Evolutionary conservation across 148 eudicot genomes (phyloP).

Genomic region (Arctostaphylos glauca): DNA sequence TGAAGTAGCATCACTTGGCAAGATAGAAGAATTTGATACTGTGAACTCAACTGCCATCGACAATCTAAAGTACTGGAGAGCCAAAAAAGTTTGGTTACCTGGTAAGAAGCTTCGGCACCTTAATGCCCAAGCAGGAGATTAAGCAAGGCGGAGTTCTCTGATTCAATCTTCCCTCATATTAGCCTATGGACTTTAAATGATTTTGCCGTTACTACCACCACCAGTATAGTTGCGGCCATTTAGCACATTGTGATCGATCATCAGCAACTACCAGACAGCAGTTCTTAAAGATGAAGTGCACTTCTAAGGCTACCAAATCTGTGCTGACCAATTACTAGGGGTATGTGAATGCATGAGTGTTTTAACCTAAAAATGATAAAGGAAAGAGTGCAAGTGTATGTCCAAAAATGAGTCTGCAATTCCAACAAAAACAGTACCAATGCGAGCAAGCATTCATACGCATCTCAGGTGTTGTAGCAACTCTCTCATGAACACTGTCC

Average conservation of each 20-base stretch:
- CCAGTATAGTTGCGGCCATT: neutral
- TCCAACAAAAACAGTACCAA: neutral
- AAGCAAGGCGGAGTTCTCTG: neutral
- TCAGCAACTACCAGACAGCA: neutral
- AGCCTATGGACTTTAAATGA: neutral
- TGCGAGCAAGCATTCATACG: neutral
- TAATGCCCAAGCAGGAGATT: too few relatives aligned
- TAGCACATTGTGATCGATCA: neutral
- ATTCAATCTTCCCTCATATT: neutral
- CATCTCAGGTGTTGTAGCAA: neutral
- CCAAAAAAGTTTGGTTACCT: too few relatives aligned
- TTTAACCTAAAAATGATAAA: neutral
- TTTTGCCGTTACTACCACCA: neutral
- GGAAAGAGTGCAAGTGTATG: neutral
- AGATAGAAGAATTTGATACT: too few relatives aligned
- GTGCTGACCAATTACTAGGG: neutral
- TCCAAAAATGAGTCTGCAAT: neutral
- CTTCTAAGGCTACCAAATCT: neutral
- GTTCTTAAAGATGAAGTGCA: slow-evolving; percentile 4
- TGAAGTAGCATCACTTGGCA: too few relatives aligned
- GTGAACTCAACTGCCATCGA: too few relatives aligned
- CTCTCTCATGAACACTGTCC: neutral
- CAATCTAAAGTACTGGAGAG: too few relatives aligned
- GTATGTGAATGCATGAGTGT: neutral
- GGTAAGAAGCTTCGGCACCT: too few relatives aligned